Conservation (phyloP, 2,329 filamentous ascomycete species). For the Nigrospora sphaerica region DNA sequence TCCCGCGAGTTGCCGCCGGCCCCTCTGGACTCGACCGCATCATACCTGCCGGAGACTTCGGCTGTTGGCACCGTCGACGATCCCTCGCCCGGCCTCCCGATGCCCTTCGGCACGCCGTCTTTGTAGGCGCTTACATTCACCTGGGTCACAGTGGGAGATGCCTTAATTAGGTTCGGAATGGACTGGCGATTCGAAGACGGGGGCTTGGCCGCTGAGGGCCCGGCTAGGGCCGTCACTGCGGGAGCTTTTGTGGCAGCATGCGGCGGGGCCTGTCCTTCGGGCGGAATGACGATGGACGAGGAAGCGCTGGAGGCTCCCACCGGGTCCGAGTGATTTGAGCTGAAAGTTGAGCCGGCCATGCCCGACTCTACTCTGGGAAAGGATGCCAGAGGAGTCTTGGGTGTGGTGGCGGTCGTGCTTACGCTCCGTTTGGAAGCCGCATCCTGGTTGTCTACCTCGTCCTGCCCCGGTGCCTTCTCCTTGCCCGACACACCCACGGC, state of each 20-base stretch:
- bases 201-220: slow-evolving; percentile 30
- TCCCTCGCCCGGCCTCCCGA: slow-evolving; percentile 32
- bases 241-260: slow-evolving; percentile 38
- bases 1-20: slow-evolving; percentile 18
- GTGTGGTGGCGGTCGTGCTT: slow-evolving; percentile 28
- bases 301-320: slow-evolving; percentile 9
- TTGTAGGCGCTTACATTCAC: slow-evolving; percentile 41
- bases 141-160: slow-evolving; percentile 36
- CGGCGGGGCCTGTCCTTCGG: slow-evolving; percentile 34
- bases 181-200: slow-evolving; percentile 23
- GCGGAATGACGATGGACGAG: slow-evolving; percentile 28
- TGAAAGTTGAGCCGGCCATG: slow-evolving; percentile 4
- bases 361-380: slow-evolving; percentile 32
- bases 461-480: slow-evolving; percentile 11
- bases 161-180: slow-evolving; percentile 25
- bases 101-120: slow-evolving; percentile 38
- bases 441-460: slow-evolving; percentile 31
- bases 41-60: slow-evolving; percentile 31
- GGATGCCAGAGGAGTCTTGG: slow-evolving; percentile 33
- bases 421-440: slow-evolving; percentile 33
- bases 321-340: slow-evolving; percentile 17
- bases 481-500: slow-evolving; percentile 65
- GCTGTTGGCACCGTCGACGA: slow-evolving; percentile 25
- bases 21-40: slow-evolving; percentile 20
- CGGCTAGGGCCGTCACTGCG: slow-evolving; percentile 37